A percentile compares a stretch with the other conserved stretches of the same genome.
Conservation (phyloP, 1,139 yeast species). For the Taphrina betulina region DNA sequence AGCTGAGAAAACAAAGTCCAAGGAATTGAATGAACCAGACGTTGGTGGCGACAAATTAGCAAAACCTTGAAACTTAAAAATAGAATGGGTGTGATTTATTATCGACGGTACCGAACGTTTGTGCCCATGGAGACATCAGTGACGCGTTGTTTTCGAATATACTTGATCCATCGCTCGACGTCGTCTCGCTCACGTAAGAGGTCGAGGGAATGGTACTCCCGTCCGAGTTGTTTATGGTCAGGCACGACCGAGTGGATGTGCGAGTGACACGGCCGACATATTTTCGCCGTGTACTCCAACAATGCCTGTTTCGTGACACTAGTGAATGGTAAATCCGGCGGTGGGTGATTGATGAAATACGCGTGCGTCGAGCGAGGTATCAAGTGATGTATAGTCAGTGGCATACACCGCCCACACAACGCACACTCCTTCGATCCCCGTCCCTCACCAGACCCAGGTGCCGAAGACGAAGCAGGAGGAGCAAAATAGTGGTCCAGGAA, state of each 20-base stretch:
- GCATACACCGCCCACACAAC: constrained; percentile 28
- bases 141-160: constrained; percentile 8
- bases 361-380: constrained; percentile 30
- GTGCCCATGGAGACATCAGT: constrained; percentile 14
- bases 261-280: constrained; percentile 30
- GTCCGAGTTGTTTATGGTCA: constrained; percentile 5
- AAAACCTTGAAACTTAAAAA: too few relatives aligned
- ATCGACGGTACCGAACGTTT: constrained; percentile 20
- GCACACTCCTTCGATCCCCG: constrained; percentile 10
- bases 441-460: not conserved
- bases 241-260: constrained; percentile 15
- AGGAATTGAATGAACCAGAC: constrained; percentile 7
- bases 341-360: constrained; percentile 3
- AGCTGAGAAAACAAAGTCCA: constrained; percentile 7
- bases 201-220: constrained; percentile 4
- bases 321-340: not conserved
- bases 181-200: constrained; percentile 8
- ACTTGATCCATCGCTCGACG: constrained; percentile 15
- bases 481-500: not conserved
- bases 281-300: not conserved
- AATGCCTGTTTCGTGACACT: not conserved
- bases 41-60: constrained; percentile 10
- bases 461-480: not conserved
- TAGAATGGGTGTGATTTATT: not conserved
- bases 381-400: constrained; percentile 27